Base-by-base conservation (phyloP, 352 stramenopile species). In the Phytophthora brassicae region DNA sequence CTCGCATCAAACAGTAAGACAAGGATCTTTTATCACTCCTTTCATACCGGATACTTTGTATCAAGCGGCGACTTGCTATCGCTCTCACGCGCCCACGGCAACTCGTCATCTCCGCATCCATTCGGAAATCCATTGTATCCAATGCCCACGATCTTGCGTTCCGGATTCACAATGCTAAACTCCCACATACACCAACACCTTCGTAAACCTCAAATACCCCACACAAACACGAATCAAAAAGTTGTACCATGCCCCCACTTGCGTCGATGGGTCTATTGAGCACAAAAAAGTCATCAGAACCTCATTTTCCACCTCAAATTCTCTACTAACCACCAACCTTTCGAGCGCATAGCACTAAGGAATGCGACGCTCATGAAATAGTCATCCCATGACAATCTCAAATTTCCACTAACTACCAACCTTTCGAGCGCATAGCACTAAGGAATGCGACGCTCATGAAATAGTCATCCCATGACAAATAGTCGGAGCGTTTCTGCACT, bases 341-440 rank as follows among this genome's bases (percentile, higher is more conserved):
- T 99, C n/a, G 95, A 99, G 44, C 97, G 84, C 92, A 98, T 97
- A 12, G 97, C 95, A 69, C 89, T 98, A n/a, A 99, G 82, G 76
- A 98, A 99, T 24, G 97, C 95, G n/a, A 99, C 86, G 31, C 89
- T 95, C 95, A 99, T 99, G 66, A 99, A 99, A 76, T 99, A 99
- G 66, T 99, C 96, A 64, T 99, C n/a, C n/a, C n/a, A n/a, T n/a
- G n/a, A n/a, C n/a, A n/a, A 54, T 8, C 59, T 52, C 33, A 28
- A 31, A 45, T 24, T 56, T 23, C 12, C 44, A 47, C 23, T 0
- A 13, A 49, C 2, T 12, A 20, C 54, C 3, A 39, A 93, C 87
- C 97, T 89, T 99, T 99, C n/a, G 95, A 99, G 44, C 97, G 84
- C 92, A 98, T 97, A 12, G 97, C 95, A 69, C 89, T 98, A n/a